A percentile compares a stretch with the other conserved stretches of the same genome.
Conservation (phyloP, 2,329 filamentous ascomycete species). For the Penicillium sp. region DNA sequence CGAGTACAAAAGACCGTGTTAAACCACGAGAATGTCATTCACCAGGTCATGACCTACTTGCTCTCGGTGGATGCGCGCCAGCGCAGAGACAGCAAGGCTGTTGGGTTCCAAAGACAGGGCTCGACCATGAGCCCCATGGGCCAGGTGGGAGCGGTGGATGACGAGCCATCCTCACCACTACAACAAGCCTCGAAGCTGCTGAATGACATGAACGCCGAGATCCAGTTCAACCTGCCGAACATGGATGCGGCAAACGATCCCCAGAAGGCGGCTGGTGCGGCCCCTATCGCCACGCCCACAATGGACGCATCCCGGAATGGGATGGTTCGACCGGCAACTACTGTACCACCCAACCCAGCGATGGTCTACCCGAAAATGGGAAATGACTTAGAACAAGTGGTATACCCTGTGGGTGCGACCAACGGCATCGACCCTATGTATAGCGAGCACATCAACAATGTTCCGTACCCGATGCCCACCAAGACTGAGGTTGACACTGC, state of each 20-base stretch:
- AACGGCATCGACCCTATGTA: conserved; percentile 95
- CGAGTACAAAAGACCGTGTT: conserved; percentile 70
- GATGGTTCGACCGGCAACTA: conserved; percentile 43
- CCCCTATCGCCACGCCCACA: conserved; percentile 58
- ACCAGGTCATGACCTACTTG: conserved; percentile 69
- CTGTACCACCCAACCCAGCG: conserved; percentile 50
- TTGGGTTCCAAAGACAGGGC: conserved; percentile 42
- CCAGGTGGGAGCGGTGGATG: conserved; percentile 54
- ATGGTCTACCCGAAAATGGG: conserved; percentile 53
- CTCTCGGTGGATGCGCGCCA: conserved; percentile 65
- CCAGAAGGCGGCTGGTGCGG: conserved; percentile 57
- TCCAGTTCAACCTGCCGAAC: conserved; percentile 63
- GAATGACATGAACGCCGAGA: conserved; percentile 65
- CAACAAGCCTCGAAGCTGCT: conserved; percentile 68
- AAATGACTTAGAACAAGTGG: conserved; percentile 67
- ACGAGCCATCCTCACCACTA: conserved; percentile 66
- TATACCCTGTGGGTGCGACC: conserved; percentile 87
- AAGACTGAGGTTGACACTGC: conserved; percentile 56
- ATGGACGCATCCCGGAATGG: conserved; percentile 54
- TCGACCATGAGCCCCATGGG: conserved; percentile 45
- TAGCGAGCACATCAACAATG: conserved; percentile 90
- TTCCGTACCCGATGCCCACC: conserved; percentile 77
- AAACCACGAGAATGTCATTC: conserved; percentile 71
- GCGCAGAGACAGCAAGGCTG: conserved; percentile 59
- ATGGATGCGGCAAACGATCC: conserved; percentile 66